A percentile compares a stretch with the other conserved stretches of the same genome.
Conservation (phyloP, 441 rosid genomes). For the Melastoma candidum region DNA sequence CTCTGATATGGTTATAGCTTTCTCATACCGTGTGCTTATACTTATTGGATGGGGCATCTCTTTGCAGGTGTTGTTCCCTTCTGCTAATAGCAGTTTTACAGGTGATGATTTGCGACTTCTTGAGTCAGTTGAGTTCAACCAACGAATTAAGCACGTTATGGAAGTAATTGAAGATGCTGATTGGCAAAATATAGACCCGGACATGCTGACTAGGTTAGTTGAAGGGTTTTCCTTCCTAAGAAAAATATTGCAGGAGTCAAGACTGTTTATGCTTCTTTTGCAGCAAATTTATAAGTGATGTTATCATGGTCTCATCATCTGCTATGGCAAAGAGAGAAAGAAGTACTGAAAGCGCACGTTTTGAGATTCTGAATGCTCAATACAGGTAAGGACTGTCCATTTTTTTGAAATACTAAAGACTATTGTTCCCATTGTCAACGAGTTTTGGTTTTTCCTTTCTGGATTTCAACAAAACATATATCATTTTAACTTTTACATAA, state of each 20-base stretch:
- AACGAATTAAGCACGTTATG: slow-evolving; percentile 62
- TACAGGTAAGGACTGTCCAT: slow-evolving; percentile 42
- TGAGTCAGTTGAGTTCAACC: slow-evolving; percentile 82
- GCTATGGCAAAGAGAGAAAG: slow-evolving; percentile 85
- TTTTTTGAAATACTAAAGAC: neutral
- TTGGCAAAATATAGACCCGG: slow-evolving; percentile 86
- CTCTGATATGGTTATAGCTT: neutral
- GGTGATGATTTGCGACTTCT: slow-evolving; percentile 82
- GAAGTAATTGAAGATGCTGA: slow-evolving; percentile 78
- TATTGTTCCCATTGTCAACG: neutral
- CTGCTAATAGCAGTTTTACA: slow-evolving; percentile 54
- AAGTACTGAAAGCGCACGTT: slow-evolving; percentile 92
- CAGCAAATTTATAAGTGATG: slow-evolving; percentile 90
- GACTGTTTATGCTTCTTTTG: slow-evolving; percentile 21
- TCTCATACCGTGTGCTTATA: neutral
- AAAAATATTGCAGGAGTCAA: neutral
- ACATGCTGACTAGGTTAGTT: slow-evolving; percentile 76
- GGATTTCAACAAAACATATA: no score
- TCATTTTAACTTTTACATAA: no score
- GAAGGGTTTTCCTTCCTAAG: neutral
- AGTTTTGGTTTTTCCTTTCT: neutral
- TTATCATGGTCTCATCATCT: slow-evolving; percentile 76
- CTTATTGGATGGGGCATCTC: neutral
- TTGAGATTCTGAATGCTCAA: slow-evolving; percentile 74
- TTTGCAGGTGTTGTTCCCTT: slow-evolving; percentile 51